These are phyloP conservation scores for Psidium friedrichsthalianum DNA, from an alignment of 345 rosid species.

Conservation along the genomic window DNA sequence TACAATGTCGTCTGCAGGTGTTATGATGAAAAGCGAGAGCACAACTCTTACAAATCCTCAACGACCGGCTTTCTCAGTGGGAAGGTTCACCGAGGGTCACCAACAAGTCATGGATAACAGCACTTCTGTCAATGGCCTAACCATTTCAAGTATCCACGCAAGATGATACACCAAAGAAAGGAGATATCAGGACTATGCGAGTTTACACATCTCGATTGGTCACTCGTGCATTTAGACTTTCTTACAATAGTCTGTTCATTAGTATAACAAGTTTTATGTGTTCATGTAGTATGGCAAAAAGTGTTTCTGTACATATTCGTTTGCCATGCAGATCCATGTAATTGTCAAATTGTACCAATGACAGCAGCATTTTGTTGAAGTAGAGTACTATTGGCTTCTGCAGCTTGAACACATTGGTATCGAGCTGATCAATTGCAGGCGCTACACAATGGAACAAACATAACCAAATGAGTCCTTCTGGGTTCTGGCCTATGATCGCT, in stretches of 20 bases:
- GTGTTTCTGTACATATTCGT: neutral
- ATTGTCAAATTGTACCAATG: neutral
- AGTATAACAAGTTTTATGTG: neutral
- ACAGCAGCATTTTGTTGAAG: neutral
- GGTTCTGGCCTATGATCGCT: neutral
- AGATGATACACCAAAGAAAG: neutral
- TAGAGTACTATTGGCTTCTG: neutral
- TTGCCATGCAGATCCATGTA: neutral
- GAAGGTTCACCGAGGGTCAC: slow-evolving; percentile 2
- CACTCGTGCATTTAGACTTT: neutral
- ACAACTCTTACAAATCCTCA: slow-evolving; percentile 20
- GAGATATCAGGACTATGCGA: neutral
- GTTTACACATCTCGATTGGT: neutral
- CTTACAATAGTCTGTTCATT: neutral
- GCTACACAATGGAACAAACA: neutral
- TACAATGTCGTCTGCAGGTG: slow-evolving; percentile 26
- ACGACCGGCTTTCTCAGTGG: slow-evolving; percentile 33
- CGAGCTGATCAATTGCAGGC: neutral
- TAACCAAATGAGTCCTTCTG: neutral
- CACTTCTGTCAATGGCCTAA: slow-evolving; percentile 3
- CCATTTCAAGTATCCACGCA: slow-evolving; percentile 1
- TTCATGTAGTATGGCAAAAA: neutral
- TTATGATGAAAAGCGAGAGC: slow-evolving; percentile 16
- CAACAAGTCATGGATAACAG: neutral
- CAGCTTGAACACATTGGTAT: neutral